Base-by-base conservation (phyloP, 1,139 yeast genomes). In the Candida tropicalis region DNA sequence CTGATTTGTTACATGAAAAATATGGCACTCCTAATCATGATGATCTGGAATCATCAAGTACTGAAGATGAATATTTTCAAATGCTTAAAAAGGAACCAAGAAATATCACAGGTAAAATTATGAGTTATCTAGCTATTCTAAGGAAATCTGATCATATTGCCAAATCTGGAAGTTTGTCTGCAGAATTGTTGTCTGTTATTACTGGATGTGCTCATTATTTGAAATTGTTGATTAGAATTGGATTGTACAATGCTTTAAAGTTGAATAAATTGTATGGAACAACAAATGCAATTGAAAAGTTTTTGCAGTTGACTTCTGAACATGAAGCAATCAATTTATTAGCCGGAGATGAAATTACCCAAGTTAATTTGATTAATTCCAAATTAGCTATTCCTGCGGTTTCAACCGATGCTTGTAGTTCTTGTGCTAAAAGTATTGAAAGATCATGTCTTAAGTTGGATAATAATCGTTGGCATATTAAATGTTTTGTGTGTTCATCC, bases 121-220 rank as follows among this genome's bases (percentile, higher is more conserved):
- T 86, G 90, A 81, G 86, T 42, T 86, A 85, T 59, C 67, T 86
- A 50, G 87, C 89, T 1, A 74, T 84, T n/a, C 64, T 86, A 41
- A 66, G 91, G 52, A 84, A 83, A 55, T 68, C 84, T 0, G 75
- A 52, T 49, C 72, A 68, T 42, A 60, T 70, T 4, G 55, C 70
- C n/a, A 54, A 68, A 7, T 79, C 88, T 1, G 90, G 89, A 15
- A 87, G 85, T 41, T 58, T 75, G 36, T 71, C 77, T 2, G 72
- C 76, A 0, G 78, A 74, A 45, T 58, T 93, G 38, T 73, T 93
- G 51, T 82, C 95, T 1, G 82, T 91, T 5, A 93, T 91, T 10
- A 90, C 97, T 1, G 91, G 96, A 1, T 73, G 95, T 57, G 98
- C 99, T 0, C 99, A 95, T 62, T 91, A 90, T 61, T 73, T 93